phyloP scores from a whole-genome alignment of 768 basidiomycete genomes.

The Mycena belliarum region DNA sequence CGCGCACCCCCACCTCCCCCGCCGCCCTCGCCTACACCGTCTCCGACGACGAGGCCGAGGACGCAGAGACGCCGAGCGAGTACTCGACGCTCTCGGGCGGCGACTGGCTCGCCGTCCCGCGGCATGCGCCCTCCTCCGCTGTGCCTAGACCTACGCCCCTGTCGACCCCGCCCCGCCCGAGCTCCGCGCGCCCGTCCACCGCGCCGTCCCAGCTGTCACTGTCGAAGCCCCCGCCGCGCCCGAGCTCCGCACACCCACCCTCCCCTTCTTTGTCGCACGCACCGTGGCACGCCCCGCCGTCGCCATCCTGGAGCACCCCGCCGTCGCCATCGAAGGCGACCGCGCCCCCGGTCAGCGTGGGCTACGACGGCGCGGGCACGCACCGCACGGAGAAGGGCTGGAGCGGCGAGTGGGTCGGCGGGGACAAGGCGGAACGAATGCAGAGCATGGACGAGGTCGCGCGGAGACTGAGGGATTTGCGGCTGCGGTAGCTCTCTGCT shows the following conservation, averaged over 20 bases:
- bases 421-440: background rate
- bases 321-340: background rate
- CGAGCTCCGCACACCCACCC: too few relatives aligned
- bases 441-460: slow-evolving; percentile 19
- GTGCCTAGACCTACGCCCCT: too few relatives aligned
- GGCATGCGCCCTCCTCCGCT: background rate
- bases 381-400: slow-evolving; percentile 17
- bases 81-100: slow-evolving; percentile 14
- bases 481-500: background rate
- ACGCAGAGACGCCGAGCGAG: background rate
- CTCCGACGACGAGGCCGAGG: background rate
- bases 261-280: too few relatives aligned
- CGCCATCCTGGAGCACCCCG: too few relatives aligned
- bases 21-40: background rate
- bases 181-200: too few relatives aligned
- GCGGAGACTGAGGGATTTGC: slow-evolving; percentile 4
- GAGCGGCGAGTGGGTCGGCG: slow-evolving; percentile 20
- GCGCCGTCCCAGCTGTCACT: too few relatives aligned
- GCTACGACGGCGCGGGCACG: slow-evolving; percentile 8
- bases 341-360: background rate
- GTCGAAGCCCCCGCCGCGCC: too few relatives aligned
- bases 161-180: too few relatives aligned
- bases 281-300: background rate
- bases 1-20: too few relatives aligned
- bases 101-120: slow-evolving; percentile 1